Percentiles rank a stretch among this genome's conserved stretches.
phyloP scores from a whole-genome alignment of 176 grass and related monocot species.

The Elaeis guineensis region DNA sequence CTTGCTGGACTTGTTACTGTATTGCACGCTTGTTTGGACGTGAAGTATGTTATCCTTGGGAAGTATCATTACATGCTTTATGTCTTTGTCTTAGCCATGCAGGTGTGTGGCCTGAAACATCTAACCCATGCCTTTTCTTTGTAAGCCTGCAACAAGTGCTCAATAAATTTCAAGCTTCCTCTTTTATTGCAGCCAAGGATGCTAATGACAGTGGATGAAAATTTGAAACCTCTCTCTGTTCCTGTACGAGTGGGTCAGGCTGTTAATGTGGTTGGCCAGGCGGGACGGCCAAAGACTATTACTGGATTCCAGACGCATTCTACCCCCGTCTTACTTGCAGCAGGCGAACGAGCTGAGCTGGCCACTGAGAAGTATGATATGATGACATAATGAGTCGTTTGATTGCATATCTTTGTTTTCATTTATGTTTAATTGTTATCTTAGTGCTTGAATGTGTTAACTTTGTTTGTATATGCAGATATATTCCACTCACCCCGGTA shows the following conservation, averaged over 20 bases:
- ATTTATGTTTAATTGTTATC: too few species aligned
- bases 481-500: conserved; percentile 57
- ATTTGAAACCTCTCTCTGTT: conserved; percentile 82
- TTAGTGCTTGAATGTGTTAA: too few species aligned
- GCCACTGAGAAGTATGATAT: conserved; percentile 84
- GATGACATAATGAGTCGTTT: neutral
- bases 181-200: conserved; percentile 66
- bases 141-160: too few species aligned
- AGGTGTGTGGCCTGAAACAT: conserved; percentile 44
- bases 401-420: too few species aligned
- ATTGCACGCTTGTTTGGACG: conserved; percentile 82
- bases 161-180: neutral
- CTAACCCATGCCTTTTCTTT: too few species aligned
- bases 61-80: conserved; percentile 98
- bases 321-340: conserved; percentile 84
- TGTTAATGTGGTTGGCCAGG: conserved; percentile 94
- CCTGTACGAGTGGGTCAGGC: conserved; percentile 96
- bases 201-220: conserved; percentile 90
- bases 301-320: conserved; percentile 98
- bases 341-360: conserved; percentile 86
- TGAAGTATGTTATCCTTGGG: conserved; percentile 80
- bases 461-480: conserved; percentile 30
- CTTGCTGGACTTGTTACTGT: conserved; percentile 91
- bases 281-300: conserved; percentile 92
- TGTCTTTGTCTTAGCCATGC: conserved; percentile 82